These are phyloP conservation scores for Blastomyces emzantsi DNA, from an alignment of 2,329 filamentous ascomycete species.

Conservation along the genomic window DNA sequence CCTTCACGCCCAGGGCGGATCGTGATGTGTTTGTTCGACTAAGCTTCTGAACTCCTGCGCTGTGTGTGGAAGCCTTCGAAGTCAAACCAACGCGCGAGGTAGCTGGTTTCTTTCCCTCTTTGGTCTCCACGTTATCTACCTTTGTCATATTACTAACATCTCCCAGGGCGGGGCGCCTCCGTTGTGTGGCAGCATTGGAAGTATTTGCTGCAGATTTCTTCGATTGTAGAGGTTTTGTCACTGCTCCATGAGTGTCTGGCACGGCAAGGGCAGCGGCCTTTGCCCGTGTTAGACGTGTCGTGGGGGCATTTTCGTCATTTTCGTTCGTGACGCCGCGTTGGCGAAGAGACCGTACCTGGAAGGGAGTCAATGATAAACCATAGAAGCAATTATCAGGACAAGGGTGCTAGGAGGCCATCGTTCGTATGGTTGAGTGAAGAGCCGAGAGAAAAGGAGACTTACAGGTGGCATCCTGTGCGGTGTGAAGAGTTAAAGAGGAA, in stretches of 20 bases:
- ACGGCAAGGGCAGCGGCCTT: constrained; percentile 64
- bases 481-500: constrained; percentile 14
- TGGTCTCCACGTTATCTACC: constrained; percentile 45
- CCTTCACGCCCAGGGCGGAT: constrained; percentile 56
- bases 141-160: constrained; percentile 96
- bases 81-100: constrained; percentile 57
- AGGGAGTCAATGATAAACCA: constrained; percentile 34
- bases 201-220: constrained; percentile 52
- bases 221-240: constrained; percentile 57
- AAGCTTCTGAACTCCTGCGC: constrained; percentile 72
- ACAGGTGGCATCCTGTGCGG: constrained; percentile 48
- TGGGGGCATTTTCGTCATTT: constrained; percentile 79
- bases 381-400: neutral
- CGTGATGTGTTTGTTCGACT: constrained; percentile 52
- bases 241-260: constrained; percentile 42
- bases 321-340: constrained; percentile 75
- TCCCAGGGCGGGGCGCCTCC: constrained; percentile 76
- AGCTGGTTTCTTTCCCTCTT: constrained; percentile 57
- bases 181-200: constrained; percentile 43
- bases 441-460: constrained; percentile 29
- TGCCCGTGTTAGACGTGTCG: constrained; percentile 82
- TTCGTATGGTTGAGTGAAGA: neutral
- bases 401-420: neutral
- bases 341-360: constrained; percentile 59
- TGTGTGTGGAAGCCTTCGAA: constrained; percentile 67